Evolutionary conservation across 108 stramenopile species (phyloP), one percentile per base, ranked within the genome.

Genomic region (Skeletonema menzelii): DNA sequence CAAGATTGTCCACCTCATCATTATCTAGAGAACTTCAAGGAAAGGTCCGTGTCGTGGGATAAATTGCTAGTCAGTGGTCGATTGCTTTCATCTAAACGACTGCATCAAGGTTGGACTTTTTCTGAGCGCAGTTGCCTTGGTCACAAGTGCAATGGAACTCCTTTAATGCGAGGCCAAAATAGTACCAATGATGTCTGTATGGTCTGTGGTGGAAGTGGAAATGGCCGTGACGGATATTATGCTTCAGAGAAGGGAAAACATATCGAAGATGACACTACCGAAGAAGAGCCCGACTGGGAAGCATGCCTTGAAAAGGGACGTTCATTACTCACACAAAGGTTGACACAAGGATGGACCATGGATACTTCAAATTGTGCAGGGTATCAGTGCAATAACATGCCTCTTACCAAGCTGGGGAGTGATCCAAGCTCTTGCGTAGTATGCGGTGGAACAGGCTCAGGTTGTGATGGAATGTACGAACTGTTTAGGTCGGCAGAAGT

Each of bases 381-480:
- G 4, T 24, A 38, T 10, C 35, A 67, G 22, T 75, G 73, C 42
- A 75, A 60, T 34, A 64, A 55, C n/a, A 75, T 55, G 22, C 73
- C 73, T 15, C 46, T 75, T 17, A 67, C 35, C 14, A 34, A 61
- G 22, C 17, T 56, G n/a, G 65, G 59, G 2, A 34, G 56, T n/a
- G 65, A 58, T 8, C 58, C 65, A 8, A 34, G 55, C 7, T 75
- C 73, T 8, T 75, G 73, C 17, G 65, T 59, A 19, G 73, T 75
- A 14, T 75, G 73, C 14, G 73, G 73, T 49, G 73, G 73, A 20
- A 20, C 34, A 2, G 73, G 73, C 0, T 37, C 42, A 13, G 73
- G 73, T 28, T 67, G 53, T 8, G 73, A 75, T 61, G 73, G 73
- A 8, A 59, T 59, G 0, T 75, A 75, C 26, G 73, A 55, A 17